Conservation (phyloP, 2,329 filamentous ascomycete genomes). For the Colletotrichum tofieldiae region DNA sequence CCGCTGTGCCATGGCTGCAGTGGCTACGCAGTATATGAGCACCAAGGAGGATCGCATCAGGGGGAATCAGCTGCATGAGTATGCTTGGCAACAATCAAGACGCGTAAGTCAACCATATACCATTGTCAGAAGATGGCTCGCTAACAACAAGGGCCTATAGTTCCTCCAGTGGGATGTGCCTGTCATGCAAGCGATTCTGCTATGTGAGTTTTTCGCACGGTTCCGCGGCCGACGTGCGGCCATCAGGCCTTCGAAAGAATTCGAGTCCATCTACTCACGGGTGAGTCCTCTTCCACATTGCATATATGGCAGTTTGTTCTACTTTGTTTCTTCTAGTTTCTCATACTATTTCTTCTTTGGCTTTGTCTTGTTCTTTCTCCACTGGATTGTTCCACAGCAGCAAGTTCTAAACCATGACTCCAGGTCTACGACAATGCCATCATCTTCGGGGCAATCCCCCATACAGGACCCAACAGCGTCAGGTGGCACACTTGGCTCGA, state of each 20-base stretch:
- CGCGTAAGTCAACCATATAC: slow-evolving; percentile 58
- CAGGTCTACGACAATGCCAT: slow-evolving; percentile 58
- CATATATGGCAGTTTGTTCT: slow-evolving; percentile 49
- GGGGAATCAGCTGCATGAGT: slow-evolving; percentile 66
- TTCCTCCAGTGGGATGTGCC: slow-evolving; percentile 65
- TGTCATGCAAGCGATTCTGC: slow-evolving; percentile 68
- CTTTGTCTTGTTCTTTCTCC: slow-evolving; percentile 49
- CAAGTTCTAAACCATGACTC: slow-evolving; percentile 51
- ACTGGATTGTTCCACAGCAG: slow-evolving; percentile 41
- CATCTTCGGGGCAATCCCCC: slow-evolving; percentile 46
- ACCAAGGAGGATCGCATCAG: slow-evolving; percentile 65
- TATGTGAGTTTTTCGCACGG: slow-evolving; percentile 70
- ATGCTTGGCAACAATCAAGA: slow-evolving; percentile 65
- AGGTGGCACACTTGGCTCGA: slow-evolving; percentile 69
- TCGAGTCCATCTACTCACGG: slow-evolving; percentile 67
- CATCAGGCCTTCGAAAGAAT: slow-evolving; percentile 64
- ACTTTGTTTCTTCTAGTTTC: slow-evolving; percentile 49
- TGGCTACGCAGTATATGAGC: slow-evolving; percentile 67
- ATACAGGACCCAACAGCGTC: slow-evolving; percentile 49
- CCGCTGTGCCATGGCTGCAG: slow-evolving; percentile 70
- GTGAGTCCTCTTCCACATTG: slow-evolving; percentile 57
- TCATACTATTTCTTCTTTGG: not conserved
- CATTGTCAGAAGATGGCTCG: not conserved
- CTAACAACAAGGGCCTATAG: slow-evolving; percentile 49
- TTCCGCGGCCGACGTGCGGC: slow-evolving; percentile 68